Evolutionary conservation across 305 asterid species (phyloP), one percentile per base, ranked within the genome.

Genomic region (Rubia peregrina): DNA sequence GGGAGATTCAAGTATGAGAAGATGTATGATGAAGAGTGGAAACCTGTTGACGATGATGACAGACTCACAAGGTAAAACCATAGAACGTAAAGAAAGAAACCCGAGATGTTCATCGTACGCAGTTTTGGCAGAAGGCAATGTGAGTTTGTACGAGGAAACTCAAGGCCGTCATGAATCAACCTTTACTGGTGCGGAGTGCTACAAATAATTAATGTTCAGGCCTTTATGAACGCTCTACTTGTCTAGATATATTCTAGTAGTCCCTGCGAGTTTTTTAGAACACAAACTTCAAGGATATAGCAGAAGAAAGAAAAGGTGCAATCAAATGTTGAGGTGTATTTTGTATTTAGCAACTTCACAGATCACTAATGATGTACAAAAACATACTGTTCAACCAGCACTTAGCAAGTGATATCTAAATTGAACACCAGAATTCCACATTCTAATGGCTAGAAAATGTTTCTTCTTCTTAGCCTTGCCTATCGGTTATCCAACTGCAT

Each of bases 1-100:
- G 83, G 70, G 56, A 87, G 83, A 72, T 69, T 82, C 24, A 83
- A 75, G 76, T 79, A 78, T 40, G 84, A 80, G 61, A 79, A 77
- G n/a, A 73, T 59, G 17, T 73, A 79, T 72, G 44, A 17, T 46
- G 69, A 70, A 65, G 72, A 74, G 56, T 69, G 73, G 73, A 56
- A 56, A 40, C 59, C 6, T 1, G 65, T 55, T 21, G 73, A 56
- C 3, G 63, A 71, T 33, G 69, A 71, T n/a, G 68, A 61, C 40
- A 51, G 14, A 2, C 55, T 62, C 21, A 17, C 49, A 10, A 71
- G 75, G 48, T 61, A n/a, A n/a, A 71, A 17, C 5, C 2, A 33
- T 4, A 5, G 48, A 4, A 1, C 7, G 62, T 56, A 56, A 56
- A 56, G 33, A 21, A 3, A 14, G 19, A 4, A 21, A 21, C 3